Base-by-base conservation (phyloP, 495 filamentous ascomycete species). In the Penicillium robsamsonii region DNA sequence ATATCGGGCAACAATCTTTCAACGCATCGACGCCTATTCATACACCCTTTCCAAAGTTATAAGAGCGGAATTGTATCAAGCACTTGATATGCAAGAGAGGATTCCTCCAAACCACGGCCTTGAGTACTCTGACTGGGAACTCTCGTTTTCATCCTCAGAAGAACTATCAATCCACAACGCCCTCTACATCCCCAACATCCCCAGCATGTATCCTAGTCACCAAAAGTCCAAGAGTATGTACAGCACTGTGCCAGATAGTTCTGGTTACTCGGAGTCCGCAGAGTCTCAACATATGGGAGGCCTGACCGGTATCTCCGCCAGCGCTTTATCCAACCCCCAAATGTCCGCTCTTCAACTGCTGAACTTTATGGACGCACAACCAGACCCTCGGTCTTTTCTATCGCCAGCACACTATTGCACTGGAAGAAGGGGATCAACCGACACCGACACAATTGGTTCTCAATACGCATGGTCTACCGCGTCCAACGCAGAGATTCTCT, bases 391-490 rank as follows among this genome's bases (percentile, higher is more conserved):
- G 13, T 31, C 46, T 15, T 66, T 62, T 42, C 29, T 67, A 18
- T 31, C 51, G 17, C 66, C 66, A 11, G 55, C 55, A 13, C 54
- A 27, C 24, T 59, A 62, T 56, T 48, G 58, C 50, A 55, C 63
- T 31, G 42, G 57, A 30, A 58, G 49, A 45, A 54, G 56, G 31
- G 61, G 46, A 30, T 69, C 64, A 2, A 41, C 48, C 25, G 46
- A 53, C 37, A 59, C 56, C 41, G 63, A 64, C 15, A 54, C 60
- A 37, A 24, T 66, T 20, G 54, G 55, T 15, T 68, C 66, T 44
- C 48, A 64, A 11, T 66, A 56, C 41, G 52, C 60, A 13, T 68
- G 65, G 65, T 68, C 65, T 12, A 61, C 42, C 42, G 24, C 63
- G 3, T 68, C 65, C 9, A 55, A 56, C 27, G 38, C 57, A n/a